A percentile compares a stretch with the other conserved stretches of the same genome.
These are phyloP conservation scores for Vachellia pachyceras DNA, from an alignment of 306 rosid genomes.

Conservation along the genomic window DNA sequence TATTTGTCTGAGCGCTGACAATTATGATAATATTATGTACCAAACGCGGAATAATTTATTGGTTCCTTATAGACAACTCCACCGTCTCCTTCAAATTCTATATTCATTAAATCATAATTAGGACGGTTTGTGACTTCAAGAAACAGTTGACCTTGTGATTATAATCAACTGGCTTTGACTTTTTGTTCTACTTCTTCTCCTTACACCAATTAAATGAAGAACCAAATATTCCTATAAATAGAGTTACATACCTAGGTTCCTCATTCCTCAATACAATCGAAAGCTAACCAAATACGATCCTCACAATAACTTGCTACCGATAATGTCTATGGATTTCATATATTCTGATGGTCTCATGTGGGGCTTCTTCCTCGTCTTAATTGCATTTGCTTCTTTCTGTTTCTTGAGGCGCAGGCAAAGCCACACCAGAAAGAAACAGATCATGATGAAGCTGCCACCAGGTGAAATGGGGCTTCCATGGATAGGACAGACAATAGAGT, in stretches of 20 bases:
- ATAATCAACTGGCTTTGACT: slow-evolving; percentile 32
- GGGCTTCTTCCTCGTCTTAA: slow-evolving; percentile 38
- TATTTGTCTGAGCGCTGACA: slow-evolving; percentile 36
- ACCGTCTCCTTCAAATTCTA: slow-evolving; percentile 30
- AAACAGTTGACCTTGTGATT: slow-evolving; percentile 45
- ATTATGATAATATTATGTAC: slow-evolving; percentile 22
- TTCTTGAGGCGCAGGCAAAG: slow-evolving; percentile 49
- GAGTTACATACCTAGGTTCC: too few species aligned
- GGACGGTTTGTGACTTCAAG: slow-evolving; percentile 38
- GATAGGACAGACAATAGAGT: slow-evolving; percentile 84
- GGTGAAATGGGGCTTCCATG: slow-evolving; percentile 80
- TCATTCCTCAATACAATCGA: slow-evolving; percentile 20
- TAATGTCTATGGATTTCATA: slow-evolving; percentile 42
- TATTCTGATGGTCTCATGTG: slow-evolving; percentile 37
- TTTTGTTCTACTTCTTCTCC: slow-evolving; percentile 27
- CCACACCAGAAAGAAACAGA: slow-evolving; percentile 33
- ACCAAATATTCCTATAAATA: slow-evolving; percentile 39
- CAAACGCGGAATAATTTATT: not conserved
- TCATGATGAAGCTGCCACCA: slow-evolving; percentile 52
- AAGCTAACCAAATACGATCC: not conserved
- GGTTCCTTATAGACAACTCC: slow-evolving; percentile 24
- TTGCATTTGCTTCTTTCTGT: slow-evolving; percentile 36
- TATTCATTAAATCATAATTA: not conserved
- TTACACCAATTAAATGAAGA: not conserved
- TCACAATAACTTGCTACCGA: not conserved